Evolutionary conservation across 768 basidiomycete genomes (phyloP).

Genomic region (Russula earlei): DNA sequence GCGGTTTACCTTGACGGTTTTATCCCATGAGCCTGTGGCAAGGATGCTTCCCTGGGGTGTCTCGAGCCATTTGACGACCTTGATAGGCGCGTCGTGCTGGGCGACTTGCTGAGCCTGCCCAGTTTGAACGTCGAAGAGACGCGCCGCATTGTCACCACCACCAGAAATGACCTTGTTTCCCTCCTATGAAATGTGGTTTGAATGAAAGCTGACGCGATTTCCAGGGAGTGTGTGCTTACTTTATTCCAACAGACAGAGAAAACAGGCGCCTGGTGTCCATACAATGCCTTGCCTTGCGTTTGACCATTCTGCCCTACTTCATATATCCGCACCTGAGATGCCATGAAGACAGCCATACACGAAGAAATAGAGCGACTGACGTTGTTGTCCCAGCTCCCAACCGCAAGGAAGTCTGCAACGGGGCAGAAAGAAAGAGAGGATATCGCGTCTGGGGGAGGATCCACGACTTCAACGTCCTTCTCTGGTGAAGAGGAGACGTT

Average conservation of each 20-base stretch:
- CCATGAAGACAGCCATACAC: background rate
- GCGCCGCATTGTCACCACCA: constrained; percentile 91
- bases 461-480: constrained; percentile 73
- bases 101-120: constrained; percentile 78
- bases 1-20: constrained; percentile 74
- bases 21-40: constrained; percentile 96
- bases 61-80: constrained; percentile 74
- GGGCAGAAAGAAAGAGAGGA: constrained; percentile 79
- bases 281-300: constrained; percentile 85
- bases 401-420: constrained; percentile 81
- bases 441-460: constrained; percentile 81
- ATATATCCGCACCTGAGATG: constrained; percentile 74
- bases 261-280: constrained; percentile 83
- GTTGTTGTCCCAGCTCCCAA: constrained; percentile 91
- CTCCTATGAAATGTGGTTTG: constrained; percentile 42
- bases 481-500: constrained; percentile 36
- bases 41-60: constrained; percentile 65
- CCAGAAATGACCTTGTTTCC: constrained; percentile 87
- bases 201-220: background rate
- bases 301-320: constrained; percentile 76
- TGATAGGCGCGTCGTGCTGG: constrained; percentile 84
- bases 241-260: constrained; percentile 87
- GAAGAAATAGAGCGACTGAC: constrained; percentile 31
- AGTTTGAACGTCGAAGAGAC: constrained; percentile 84
- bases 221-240: constrained; percentile 36